phyloP scores from a whole-genome alignment of 2,329 filamentous ascomycete genomes.

The Hypoxylon sp. region DNA sequence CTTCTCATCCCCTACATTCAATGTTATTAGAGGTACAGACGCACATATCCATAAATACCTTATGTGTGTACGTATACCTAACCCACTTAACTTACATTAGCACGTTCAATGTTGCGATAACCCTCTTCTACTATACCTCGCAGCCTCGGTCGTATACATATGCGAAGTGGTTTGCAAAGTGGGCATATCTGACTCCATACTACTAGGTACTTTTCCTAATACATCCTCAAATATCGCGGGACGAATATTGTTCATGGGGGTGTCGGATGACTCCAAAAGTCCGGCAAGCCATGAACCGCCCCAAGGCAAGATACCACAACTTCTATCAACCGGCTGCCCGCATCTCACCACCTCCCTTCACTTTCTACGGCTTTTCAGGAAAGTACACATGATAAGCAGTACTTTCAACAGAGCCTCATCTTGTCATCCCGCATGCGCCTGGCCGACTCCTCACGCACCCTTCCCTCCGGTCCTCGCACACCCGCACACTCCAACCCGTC shows the following conservation, averaged over 20 bases:
- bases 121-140: no score
- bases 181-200: not conserved
- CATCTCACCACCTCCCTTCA: not conserved
- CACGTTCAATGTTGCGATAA: no score
- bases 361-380: slow-evolving; percentile 8
- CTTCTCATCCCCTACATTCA: slow-evolving; percentile 2
- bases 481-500: slow-evolving; percentile 14
- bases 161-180: not conserved
- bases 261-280: slow-evolving; percentile 9
- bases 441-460: slow-evolving; percentile 26
- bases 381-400: slow-evolving; percentile 38
- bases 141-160: no score
- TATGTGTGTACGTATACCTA: not conserved
- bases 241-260: not conserved
- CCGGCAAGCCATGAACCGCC: slow-evolving; percentile 9
- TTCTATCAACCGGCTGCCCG: slow-evolving; percentile 13
- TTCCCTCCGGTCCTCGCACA: slow-evolving; percentile 38
- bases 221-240: slow-evolving; percentile 11
- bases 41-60: not conserved
- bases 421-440: slow-evolving; percentile 41
- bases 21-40: no score
- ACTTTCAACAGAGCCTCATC: slow-evolving; percentile 49
- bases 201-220: slow-evolving; percentile 1
- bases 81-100: not conserved
- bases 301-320: slow-evolving; percentile 17